Evolutionary conservation across 345 rosid genomes (phyloP).

Genomic region (Boechera retrofracta): DNA sequence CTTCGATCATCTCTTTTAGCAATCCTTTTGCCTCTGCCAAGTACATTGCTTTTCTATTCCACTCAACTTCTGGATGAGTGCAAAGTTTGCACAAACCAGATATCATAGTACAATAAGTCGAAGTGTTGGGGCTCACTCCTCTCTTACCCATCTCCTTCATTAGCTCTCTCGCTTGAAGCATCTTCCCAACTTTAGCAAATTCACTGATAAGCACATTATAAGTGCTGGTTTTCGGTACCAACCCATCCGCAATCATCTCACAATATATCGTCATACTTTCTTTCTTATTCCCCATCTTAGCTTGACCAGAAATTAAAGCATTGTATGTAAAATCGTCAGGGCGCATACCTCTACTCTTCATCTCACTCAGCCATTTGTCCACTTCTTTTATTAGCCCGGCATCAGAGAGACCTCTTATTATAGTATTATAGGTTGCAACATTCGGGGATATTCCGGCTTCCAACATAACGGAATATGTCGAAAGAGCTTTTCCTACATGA

Average conservation of each 20-base stretch:
- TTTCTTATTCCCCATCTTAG: slow-evolving; percentile 71
- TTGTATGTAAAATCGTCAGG: slow-evolving; percentile 72
- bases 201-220: slow-evolving; percentile 73
- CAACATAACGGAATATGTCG: slow-evolving; percentile 60
- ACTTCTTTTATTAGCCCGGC: slow-evolving; percentile 59
- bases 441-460: slow-evolving; percentile 63
- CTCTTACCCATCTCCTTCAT: slow-evolving; percentile 76
- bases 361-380: slow-evolving; percentile 56
- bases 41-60: slow-evolving; percentile 52
- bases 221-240: slow-evolving; percentile 75
- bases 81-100: slow-evolving; percentile 73
- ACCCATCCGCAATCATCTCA: slow-evolving; percentile 79
- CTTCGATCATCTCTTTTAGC: slow-evolving; percentile 71
- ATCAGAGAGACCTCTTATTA: slow-evolving; percentile 62
- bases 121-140: slow-evolving; percentile 64
- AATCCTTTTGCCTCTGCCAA: slow-evolving; percentile 65
- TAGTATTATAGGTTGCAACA: slow-evolving; percentile 68
- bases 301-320: slow-evolving; percentile 69
- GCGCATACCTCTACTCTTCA: slow-evolving; percentile 64
- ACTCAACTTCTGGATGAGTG: slow-evolving; percentile 57
- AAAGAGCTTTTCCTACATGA: slow-evolving; percentile 57
- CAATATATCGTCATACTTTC: slow-evolving; percentile 67
- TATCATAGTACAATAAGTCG: slow-evolving; percentile 75
- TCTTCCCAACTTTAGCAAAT: slow-evolving; percentile 69
- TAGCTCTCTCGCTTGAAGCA: slow-evolving; percentile 81